Evolutionary conservation across 768 basidiomycete genomes (phyloP).

Genomic region (Termitomyces sp.): DNA sequence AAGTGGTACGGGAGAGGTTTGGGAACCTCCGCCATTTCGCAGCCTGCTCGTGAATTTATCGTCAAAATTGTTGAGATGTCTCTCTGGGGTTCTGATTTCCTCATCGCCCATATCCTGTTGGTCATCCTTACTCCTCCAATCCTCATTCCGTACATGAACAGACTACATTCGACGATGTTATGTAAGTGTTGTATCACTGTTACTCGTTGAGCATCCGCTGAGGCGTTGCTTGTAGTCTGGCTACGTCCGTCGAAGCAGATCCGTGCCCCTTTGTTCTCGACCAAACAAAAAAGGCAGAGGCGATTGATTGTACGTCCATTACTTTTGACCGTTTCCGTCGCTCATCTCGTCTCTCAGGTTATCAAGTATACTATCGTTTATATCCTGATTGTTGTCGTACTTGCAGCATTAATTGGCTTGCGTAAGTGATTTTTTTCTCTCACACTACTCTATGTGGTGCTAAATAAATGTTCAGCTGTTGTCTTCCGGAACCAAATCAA

Average conservation of each 20-base stretch:
- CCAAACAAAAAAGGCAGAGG: slow-evolving; percentile 88
- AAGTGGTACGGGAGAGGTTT: slow-evolving; percentile 96
- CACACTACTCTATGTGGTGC: background rate
- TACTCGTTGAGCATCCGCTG: background rate
- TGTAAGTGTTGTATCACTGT: slow-evolving; percentile 46
- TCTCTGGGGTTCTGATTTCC: slow-evolving; percentile 93
- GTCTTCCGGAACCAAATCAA: slow-evolving; percentile 75
- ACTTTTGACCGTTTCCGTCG: background rate
- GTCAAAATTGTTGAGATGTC: slow-evolving; percentile 99
- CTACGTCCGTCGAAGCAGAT: slow-evolving; percentile 93
- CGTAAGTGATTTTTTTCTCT: slow-evolving; percentile 48
- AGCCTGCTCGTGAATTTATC: slow-evolving; percentile 94
- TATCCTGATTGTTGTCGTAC: slow-evolving; percentile 62
- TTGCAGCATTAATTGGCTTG: slow-evolving; percentile 78
- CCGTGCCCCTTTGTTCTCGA: slow-evolving; percentile 87
- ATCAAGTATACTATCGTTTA: slow-evolving; percentile 86
- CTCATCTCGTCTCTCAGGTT: slow-evolving; percentile 35
- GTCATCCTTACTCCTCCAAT: slow-evolving; percentile 83
- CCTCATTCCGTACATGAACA: slow-evolving; percentile 83
- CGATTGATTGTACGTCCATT: slow-evolving; percentile 71
- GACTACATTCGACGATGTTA: slow-evolving; percentile 88
- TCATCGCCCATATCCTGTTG: slow-evolving; percentile 78
- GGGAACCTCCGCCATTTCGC: slow-evolving; percentile 83
- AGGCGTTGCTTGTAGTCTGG: slow-evolving; percentile 63
- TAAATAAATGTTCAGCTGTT: slow-evolving; percentile 42